Evolutionary conservation across 805 yeast species (phyloP), one percentile per base, ranked within the genome.

Genomic region (Lipomyces lipofer): DNA sequence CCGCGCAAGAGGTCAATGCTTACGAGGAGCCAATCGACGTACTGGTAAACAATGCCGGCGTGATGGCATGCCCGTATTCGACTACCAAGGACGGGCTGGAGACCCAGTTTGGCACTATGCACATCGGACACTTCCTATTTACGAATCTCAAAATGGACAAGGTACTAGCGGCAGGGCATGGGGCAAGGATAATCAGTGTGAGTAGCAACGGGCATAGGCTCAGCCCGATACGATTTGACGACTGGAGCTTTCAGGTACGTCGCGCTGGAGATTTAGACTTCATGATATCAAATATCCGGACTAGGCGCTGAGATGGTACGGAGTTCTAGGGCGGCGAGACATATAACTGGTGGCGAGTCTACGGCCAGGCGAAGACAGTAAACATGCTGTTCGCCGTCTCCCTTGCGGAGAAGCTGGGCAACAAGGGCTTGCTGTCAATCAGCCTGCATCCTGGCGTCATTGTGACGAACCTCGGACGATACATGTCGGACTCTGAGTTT

Each of bases 61-160:
- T 85, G 5, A 84, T 85, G 82, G 90, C 86, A 12, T 73, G 83
- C n/a, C 94, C 95, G 0, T 81, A 73, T 66, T 72, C 78, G 19
- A 58, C 74, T 28, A 86, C 95, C 0, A 76, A 74, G 32, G 88
- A 85, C 63, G 81, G 81, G 4, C 85, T 86, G 66, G 96, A 88
- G 67, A 76, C 86, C 12, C 95, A 87, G 66, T 71, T 86, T 55
- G 95, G 87, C 64, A 83, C 90, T 1, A 86, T 86, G 65, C 88
- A 83, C 65, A 71, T 88, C 10, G 78, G 94, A 0, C 94, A 87
- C 53, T 86, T 86, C 59, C 70, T 88, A 21, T 72, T 88, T 35
- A 81, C 91, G 1, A 78, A 84, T 22, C 56, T 24, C 28, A 27
- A 43, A n/a, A 12, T 49, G n/a, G 48, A 43, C 19, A 32, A 43